phyloP scores from a whole-genome alignment of 2,329 filamentous ascomycete genomes.

The Microdochium paspali region DNA sequence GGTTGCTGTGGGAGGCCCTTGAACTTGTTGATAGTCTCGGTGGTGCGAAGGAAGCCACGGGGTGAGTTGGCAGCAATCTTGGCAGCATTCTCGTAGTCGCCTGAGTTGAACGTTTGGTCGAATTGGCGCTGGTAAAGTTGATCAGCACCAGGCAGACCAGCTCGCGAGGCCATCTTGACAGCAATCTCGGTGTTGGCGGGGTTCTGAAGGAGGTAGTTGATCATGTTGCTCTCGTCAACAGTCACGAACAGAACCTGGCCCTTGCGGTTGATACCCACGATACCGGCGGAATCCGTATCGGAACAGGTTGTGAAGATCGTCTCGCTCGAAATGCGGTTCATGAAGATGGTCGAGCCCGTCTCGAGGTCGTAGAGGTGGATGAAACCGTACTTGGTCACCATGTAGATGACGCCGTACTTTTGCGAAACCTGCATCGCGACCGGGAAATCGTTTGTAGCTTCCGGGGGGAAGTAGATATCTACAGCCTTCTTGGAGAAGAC shows the following conservation, averaged over 20 bases:
- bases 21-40: slow-evolving; percentile 92
- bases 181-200: slow-evolving; percentile 89
- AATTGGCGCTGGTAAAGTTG: slow-evolving; percentile 90
- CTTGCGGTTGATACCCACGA: slow-evolving; percentile 94
- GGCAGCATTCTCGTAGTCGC: slow-evolving; percentile 79
- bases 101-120: slow-evolving; percentile 71
- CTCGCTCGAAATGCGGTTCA: slow-evolving; percentile 99
- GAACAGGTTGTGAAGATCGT: slow-evolving; percentile 93
- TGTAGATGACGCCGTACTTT: slow-evolving; percentile 93
- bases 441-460: slow-evolving; percentile 94
- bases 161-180: slow-evolving; percentile 91
- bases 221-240: slow-evolving; percentile 83
- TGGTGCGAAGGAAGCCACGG: slow-evolving; percentile 85
- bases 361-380: slow-evolving; percentile 98
- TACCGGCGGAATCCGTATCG: slow-evolving; percentile 75
- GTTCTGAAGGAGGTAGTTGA: slow-evolving; percentile 93
- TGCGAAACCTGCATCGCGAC: slow-evolving; percentile 95
- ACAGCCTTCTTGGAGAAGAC: slow-evolving; percentile 92
- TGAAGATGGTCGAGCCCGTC: slow-evolving; percentile 91
- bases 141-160: slow-evolving; percentile 87
- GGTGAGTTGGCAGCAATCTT: slow-evolving; percentile 97
- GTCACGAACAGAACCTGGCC: slow-evolving; percentile 92
- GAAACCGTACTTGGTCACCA: slow-evolving; percentile 98
- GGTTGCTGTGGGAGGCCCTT: slow-evolving; percentile 75
- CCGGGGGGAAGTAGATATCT: slow-evolving; percentile 93